Evolutionary conservation across 768 basidiomycete genomes (phyloP).

Genomic region (Lactarius hengduanensis): DNA sequence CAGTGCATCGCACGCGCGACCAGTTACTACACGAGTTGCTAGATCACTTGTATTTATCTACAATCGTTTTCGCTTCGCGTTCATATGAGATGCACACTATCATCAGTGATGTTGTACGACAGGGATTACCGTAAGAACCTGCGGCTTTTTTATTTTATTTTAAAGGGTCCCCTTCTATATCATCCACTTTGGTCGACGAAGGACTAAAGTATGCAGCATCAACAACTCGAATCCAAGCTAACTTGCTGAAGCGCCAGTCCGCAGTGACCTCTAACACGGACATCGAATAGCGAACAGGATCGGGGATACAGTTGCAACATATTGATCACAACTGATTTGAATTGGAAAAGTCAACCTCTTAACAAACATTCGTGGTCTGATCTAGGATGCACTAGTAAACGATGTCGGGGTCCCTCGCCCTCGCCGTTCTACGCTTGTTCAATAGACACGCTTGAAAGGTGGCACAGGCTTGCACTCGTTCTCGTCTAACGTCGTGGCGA

Average conservation of each 20-base stretch:
- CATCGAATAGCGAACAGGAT: background rate
- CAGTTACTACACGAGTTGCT: no score
- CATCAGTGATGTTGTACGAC: no score
- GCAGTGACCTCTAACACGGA: no score
- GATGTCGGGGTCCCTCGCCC: background rate
- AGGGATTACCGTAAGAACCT: background rate
- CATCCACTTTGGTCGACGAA: background rate
- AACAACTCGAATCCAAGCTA: no score
- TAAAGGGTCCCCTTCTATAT: background rate
- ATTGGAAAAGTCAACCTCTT: background rate
- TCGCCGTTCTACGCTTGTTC: constrained; percentile 28
- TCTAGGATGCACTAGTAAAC: background rate
- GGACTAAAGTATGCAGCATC: background rate
- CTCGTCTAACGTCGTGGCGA: constrained; percentile 85
- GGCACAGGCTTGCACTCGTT: constrained; percentile 96
- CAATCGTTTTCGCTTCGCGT: no score
- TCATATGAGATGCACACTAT: no score
- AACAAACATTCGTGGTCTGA: background rate
- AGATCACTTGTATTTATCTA: no score
- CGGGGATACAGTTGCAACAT: background rate
- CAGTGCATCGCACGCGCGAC: background rate
- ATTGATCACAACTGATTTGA: background rate
- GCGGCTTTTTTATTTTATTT: background rate
- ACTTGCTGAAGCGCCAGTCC: no score
- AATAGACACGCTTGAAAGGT: constrained; percentile 97